These are phyloP conservation scores for Aspergillus terreus DNA, from an alignment of 2,329 filamentous ascomycete genomes.

Conservation along the genomic window DNA sequence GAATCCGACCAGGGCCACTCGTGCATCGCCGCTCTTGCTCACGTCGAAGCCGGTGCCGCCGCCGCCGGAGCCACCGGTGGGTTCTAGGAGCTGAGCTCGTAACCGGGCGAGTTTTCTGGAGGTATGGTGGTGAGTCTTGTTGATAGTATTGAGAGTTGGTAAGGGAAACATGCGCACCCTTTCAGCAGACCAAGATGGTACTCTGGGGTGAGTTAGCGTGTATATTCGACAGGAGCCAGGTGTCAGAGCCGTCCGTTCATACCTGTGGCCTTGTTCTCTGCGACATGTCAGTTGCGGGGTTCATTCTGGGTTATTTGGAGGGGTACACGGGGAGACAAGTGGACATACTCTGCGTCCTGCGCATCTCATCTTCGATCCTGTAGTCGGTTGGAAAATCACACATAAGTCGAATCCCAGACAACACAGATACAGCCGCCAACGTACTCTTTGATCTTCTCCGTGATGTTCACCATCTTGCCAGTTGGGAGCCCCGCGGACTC, in stretches of 20 bases:
- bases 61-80: conserved; percentile 73
- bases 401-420: conserved; percentile 1
- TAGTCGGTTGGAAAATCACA: conserved; percentile 9
- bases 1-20: conserved; percentile 97
- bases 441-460: conserved; percentile 99
- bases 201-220: conserved; percentile 54
- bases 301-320: conserved; percentile 8
- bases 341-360: conserved; percentile 86
- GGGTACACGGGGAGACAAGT: conserved; percentile 8
- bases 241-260: conserved; percentile 35
- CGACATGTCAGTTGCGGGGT: conserved; percentile 32
- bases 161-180: conserved; percentile 58
- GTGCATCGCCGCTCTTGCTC: conserved; percentile 91
- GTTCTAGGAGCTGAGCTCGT: conserved; percentile 90
- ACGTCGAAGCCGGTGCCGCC: conserved; percentile 84
- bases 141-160: background rate
- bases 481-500: conserved; percentile 25
- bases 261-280: conserved; percentile 99
- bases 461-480: conserved; percentile 91
- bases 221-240: background rate
- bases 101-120: conserved; percentile 89
- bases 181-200: conserved; percentile 97
- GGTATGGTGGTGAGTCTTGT: background rate
- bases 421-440: conserved; percentile 1
- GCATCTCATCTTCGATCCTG: conserved; percentile 99